Percentiles rank a stretch among this genome's conserved stretches.
These are phyloP conservation scores for Arachis monticola DNA, from an alignment of 331 rosid genomes.

Conservation along the genomic window DNA sequence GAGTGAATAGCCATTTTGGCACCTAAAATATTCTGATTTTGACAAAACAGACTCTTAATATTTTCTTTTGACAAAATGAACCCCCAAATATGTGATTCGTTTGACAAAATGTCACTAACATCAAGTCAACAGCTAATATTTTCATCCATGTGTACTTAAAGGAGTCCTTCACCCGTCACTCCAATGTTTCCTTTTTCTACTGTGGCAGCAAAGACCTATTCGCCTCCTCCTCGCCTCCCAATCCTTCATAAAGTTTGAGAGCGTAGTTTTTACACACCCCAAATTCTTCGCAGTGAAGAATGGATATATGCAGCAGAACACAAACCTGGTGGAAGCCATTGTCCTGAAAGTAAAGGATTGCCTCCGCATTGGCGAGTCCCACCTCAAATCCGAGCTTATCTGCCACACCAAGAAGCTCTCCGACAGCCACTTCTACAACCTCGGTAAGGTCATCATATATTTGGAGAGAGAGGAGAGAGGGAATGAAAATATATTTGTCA, in stretches of 20 bases:
- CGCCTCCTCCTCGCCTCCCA: constrained; percentile 7
- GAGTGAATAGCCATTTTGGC: no score
- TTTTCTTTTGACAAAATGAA: no score
- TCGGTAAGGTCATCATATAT: constrained; percentile 71
- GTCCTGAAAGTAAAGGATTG: constrained; percentile 79
- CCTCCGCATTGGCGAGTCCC: constrained; percentile 69
- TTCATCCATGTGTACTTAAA: constrained; percentile 43
- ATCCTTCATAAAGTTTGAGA: constrained; percentile 47
- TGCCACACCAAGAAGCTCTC: constrained; percentile 67
- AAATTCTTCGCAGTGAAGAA: constrained; percentile 54
- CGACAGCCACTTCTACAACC: constrained; percentile 49
- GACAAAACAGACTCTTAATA: no score
- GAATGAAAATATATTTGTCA: no score
- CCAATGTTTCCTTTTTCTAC: constrained; percentile 48
- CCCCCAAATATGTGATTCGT: no score
- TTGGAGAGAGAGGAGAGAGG: no score
- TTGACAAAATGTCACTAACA: no score
- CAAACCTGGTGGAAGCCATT: constrained; percentile 87
- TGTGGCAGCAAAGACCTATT: constrained; percentile 43
- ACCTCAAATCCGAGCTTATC: constrained; percentile 57
- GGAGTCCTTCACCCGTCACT: constrained; percentile 39
- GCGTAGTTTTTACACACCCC: constrained; percentile 68
- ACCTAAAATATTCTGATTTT: no score
- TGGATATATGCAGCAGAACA: constrained; percentile 67
- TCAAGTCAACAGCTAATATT: background rate